Evolutionary conservation across 176 grass and related monocot genomes (phyloP), one percentile per base, ranked within the genome.

Genomic region (Tillandsia leiboldiana): DNA sequence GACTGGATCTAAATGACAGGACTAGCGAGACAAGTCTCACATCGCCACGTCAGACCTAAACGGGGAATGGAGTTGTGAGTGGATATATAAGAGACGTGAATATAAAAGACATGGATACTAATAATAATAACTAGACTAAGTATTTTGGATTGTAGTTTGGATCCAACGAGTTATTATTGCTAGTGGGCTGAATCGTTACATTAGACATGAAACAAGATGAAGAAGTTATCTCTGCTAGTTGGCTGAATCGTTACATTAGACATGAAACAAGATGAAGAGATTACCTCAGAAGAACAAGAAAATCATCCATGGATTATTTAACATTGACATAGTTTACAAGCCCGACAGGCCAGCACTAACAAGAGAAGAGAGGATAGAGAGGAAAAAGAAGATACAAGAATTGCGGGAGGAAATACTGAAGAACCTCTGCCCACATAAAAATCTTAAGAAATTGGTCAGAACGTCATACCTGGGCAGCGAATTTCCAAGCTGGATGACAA

Each of bases 401-500:
- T 51, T 48, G 8, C 58, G 64, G 17, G 72, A 64, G 51, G 42
- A 11, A 12, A 26, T 51, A 12, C 4, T 51, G 0, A 48, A 74
- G 50, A 27, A 9, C 20, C 72, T 74, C 61, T 48, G 15, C 10
- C 72, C 72, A 51, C 72, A 51, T 74, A 20, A 10, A 18, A 28
- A 63, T 20, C 72, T 74, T 4, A 64, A 27, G 51, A 18, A 63
- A 2, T 74, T 74, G 42, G 59, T 51, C n/a, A 51, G 15, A 10
- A 22, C 8, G n/a, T 9, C 13, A 3, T 65, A 74, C 23, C 9
- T 27, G 10, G 58, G 72, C 58, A 64, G 42, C 72, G 51, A 51
- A n/a, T 13, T 64, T 50, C 9, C 58, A n/a, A 64, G 57, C 56
- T 74, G 72, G 58, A 63, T 74, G 42, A 18, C 11, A 9, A 48